Evolutionary conservation across 202 grass and related monocot species (phyloP), one percentile per base, ranked within the genome.

Genomic region (Panicum hallii): DNA sequence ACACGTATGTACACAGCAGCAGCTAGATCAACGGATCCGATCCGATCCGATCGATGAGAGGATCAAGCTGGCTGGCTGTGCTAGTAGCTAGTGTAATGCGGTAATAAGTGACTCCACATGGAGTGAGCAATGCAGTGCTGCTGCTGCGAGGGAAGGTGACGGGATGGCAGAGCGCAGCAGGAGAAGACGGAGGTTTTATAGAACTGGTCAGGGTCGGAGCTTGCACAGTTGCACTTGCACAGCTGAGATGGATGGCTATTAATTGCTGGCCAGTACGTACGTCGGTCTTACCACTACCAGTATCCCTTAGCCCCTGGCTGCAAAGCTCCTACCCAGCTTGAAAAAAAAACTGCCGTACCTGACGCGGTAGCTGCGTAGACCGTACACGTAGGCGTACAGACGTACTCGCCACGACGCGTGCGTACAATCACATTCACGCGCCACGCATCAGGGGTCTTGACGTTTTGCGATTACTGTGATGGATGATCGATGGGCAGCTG

Each of bases 101-200:
- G 79, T 58, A 83, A 62, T 86, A 86, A 88, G 86, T 88, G 80
- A 75, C 36, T 47, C 75, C 89, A 90, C 84, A 90, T 90, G 89
- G 89, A 84, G 84, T 38, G 13, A 79, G 75, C 75, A 74, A 83
- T 63, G 74, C 69, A 68, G 79, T 61, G 70, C 1, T 61, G 70
- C 1, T 49, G 60, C 42, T 55, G 52, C 52, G 2, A 20, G 14
- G 63, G 17, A 46, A 53, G 70, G 47, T 73, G 70, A 2, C 8
- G 81, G 68, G 80, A 62, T 80, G 80, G 75, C 74, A 88, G 86
- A 63, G 45, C 20, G 72, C 45, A 70, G 36, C 52, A 79, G 74
- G 65, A 57, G 70, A 53, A 9, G 88, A 57, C 57, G 6, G 11
- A 60, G 75, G 81, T 87, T 87, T 90, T 90, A 84, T 87, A 90